phyloP scores from a whole-genome alignment of 148 eudicot species.

The Rhododendron williamsianum region DNA sequence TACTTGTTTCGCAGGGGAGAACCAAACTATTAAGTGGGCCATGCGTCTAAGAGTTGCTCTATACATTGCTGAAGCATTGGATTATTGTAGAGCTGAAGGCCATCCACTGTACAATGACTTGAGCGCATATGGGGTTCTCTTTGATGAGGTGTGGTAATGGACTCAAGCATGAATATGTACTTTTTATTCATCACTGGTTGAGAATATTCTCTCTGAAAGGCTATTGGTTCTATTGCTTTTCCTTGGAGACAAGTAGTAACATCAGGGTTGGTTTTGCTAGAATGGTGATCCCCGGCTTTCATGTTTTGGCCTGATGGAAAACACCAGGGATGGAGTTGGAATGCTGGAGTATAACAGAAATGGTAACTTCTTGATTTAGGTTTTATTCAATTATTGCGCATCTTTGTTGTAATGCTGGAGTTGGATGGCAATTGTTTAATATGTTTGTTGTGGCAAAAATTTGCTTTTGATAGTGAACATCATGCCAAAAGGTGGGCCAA shows the following conservation, averaged over 20 bases:
- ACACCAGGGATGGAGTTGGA: conserved; percentile 85
- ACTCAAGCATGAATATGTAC: background rate
- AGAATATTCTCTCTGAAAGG: background rate
- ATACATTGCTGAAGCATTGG: conserved; percentile 83
- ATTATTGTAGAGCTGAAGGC: conserved; percentile 71
- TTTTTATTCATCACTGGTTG: background rate
- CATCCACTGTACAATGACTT: conserved; percentile 79
- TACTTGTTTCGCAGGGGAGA: conserved; percentile 64
- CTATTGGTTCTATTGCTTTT: background rate
- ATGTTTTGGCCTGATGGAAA: conserved; percentile 92
- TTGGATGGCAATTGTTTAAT: background rate
- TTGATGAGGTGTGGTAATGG: conserved; percentile 64
- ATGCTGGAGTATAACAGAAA: conserved; percentile 51
- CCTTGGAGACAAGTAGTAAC: background rate
- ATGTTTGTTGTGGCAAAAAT: background rate
- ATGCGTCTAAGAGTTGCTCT: conserved; percentile 83
- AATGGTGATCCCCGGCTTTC: conserved; percentile 93
- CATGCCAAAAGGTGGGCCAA: too few species aligned
- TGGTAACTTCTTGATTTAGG: conserved; percentile 34
- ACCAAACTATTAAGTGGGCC: conserved; percentile 89
- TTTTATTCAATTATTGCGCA: background rate
- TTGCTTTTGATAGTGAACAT: too few species aligned
- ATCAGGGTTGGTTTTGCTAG: conserved; percentile 33
- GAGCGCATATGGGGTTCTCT: conserved; percentile 88
- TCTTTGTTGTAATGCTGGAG: background rate